A percentile compares a stretch with the other conserved stretches of the same genome.
Evolutionary conservation across 2,329 filamentous ascomycete species (phyloP).

Genomic region (Fusarium piperis): DNA sequence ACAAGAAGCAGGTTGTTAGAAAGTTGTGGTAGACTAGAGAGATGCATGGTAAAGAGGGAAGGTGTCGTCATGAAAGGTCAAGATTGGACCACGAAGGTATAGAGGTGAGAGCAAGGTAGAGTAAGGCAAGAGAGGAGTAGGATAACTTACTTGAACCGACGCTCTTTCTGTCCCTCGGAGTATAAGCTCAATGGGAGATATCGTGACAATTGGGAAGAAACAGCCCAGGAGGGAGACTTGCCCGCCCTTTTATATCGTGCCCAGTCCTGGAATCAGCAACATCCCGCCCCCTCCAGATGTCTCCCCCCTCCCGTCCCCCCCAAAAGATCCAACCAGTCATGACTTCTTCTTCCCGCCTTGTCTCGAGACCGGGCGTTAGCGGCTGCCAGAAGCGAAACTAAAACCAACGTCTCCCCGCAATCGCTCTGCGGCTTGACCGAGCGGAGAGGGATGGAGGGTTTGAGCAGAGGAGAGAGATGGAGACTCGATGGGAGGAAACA

Average conservation of each 20-base stretch:
- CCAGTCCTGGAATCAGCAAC: conserved; percentile 13
- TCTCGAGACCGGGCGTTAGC: conserved; percentile 19
- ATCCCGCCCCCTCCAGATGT: conserved; percentile 3
- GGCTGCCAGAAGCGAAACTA: conserved; percentile 12
- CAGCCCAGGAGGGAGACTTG: conserved; percentile 4
- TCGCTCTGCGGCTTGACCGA: conserved; percentile 15
- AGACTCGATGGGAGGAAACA: conserved; percentile 7
- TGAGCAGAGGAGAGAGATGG: neutral
- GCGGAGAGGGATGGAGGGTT: conserved; percentile 11
- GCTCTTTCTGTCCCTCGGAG: neutral
- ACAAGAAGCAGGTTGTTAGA: neutral
- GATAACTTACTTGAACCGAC: conserved; percentile 22
- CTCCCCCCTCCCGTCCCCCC: neutral
- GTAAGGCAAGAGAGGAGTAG: neutral
- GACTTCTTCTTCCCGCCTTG: conserved; percentile 6
- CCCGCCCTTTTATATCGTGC: conserved; percentile 26
- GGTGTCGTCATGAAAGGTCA: conserved; percentile 27
- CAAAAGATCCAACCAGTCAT: conserved; percentile 14
- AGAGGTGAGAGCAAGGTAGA: neutral
- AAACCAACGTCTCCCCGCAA: conserved; percentile 28
- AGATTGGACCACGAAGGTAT: neutral
- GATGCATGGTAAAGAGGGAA: neutral
- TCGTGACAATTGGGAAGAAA: neutral
- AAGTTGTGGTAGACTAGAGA: neutral
- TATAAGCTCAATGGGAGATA: neutral